Percentiles rank a stretch among this genome's conserved stretches.
phyloP scores from a whole-genome alignment of 192 early-diverging fungal species.

The Coemansia sp. region DNA sequence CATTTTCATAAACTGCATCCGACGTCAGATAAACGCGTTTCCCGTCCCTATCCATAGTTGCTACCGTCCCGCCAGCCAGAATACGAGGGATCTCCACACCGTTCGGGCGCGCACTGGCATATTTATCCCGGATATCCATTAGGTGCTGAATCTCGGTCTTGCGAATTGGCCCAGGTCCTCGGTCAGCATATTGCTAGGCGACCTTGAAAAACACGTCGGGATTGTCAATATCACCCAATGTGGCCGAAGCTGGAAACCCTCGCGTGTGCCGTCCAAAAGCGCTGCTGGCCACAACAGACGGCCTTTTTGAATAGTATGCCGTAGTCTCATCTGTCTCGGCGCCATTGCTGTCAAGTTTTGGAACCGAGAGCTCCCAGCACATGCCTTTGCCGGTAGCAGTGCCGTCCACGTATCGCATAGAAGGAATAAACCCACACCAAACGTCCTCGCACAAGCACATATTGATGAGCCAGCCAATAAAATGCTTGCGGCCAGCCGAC shows the following conservation, averaged over 20 bases:
- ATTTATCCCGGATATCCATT: background rate
- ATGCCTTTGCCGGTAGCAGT: background rate
- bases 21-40: background rate
- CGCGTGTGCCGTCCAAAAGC: conserved; percentile 12
- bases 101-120: background rate
- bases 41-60: background rate
- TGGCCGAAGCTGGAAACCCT: background rate
- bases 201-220: background rate
- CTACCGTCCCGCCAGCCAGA: background rate
- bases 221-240: background rate
- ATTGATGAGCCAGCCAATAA: background rate
- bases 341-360: background rate
- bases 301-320: background rate
- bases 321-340: background rate
- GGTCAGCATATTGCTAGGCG: background rate
- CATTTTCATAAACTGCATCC: background rate
- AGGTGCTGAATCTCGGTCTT: background rate
- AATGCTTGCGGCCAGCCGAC: background rate
- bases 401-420: background rate
- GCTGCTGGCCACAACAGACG: background rate
- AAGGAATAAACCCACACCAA: background rate
- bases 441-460: conserved; percentile 5
- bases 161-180: background rate
- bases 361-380: conserved; percentile 5
- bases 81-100: background rate